Base-by-base conservation (phyloP, 2,329 filamentous ascomycete species). In the Sporothrix variecibatus region DNA sequence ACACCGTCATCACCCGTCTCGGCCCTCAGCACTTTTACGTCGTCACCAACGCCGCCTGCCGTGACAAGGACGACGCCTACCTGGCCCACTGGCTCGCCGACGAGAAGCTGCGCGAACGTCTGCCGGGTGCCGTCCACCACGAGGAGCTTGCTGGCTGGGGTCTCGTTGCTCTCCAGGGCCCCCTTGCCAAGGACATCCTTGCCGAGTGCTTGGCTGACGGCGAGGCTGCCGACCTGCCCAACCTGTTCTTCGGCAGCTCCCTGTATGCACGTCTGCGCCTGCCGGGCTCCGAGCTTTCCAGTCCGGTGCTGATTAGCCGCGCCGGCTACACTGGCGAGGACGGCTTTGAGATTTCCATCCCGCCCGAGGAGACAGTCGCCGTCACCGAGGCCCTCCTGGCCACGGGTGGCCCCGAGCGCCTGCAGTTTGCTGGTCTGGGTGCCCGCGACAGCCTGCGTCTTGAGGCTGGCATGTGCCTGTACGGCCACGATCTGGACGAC, bases 401-500 rank as follows among this genome's bases (percentile, higher is more conserved):
- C 56, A 85, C 88, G 43, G 91, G 91, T 34, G 89, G 91, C 12
- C 83, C 86, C 2, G 86, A 87, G 76, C 84, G 83, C 71, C 86
- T 97, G 20, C 92, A 92, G 79, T 88, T 97, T 64, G 94, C 95
- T 1, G 96, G 96, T 2, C 88, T 99, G 0, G 96, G 95, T 11
- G 94, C 96, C 2, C 90, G 96, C 77, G 96, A 99, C 83, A 97
- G 93, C 76, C 89, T 99, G 75, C 91, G 96, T 65, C 90, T 99
- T 40, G 96, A 99, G 85, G 96, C 96, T 0, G 96, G 96, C 75
- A 97, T 99, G 95, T 99, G 96, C 83, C 88, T 99, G n/a, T 99
- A 99, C 84, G 96, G 96, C n/a, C 94, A 98, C 84, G 96, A 99
- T 82, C 89, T 99, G 51, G 91, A 97, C 81, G 95, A 97, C 81